Base-by-base conservation (phyloP, 148 eudicot species). In the Heliosperma pusillum region DNA sequence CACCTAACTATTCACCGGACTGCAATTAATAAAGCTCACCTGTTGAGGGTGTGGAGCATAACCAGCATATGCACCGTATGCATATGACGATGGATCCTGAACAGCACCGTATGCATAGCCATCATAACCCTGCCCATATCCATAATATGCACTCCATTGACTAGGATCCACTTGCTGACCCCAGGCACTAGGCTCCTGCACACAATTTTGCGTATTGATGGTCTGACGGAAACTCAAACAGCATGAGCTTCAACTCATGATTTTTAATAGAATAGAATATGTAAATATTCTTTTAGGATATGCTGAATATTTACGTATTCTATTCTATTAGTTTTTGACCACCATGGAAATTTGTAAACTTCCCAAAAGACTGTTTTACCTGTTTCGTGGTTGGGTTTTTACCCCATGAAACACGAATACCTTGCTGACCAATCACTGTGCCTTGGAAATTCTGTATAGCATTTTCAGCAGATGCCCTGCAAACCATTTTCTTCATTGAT, bases 41-140 rank as follows among this genome's bases (percentile, higher is more conserved):
- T 90, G 98, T 78, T 90, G 97, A 85, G 93, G 96, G 76, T 95
- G 90, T 79, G 89, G 97, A 29, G 70, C 20, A 74, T 90, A 95
- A 69, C 93, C 97, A 77, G 92, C 86, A 88, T 92, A 95, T 71
- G 91, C 89, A 83, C 90, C 86, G 78, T 94, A 94, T 10, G 89
- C 91, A 78, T 95, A 92, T 30, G 83, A 72, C 60, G 95, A 88
- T 64, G 97, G 96, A 83, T 95, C 99, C 50, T 95, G 97, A 75
- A 88, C 82, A 69, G 88, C 89, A 61, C 92, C 97, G 81, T 92
- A 92, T 57, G 86, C 86, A 83, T 95, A 95, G 74, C 93, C 88
- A 81, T 92, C 98, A 80, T 95, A 95, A 81, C 97, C 93, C 84
- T 92, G 97, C 61, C 98, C 98, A 81, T 92, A 95, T 42, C 87